phyloP scores from a whole-genome alignment of 2,329 filamentous ascomycete species.

The Trichoderma semiorbis region DNA sequence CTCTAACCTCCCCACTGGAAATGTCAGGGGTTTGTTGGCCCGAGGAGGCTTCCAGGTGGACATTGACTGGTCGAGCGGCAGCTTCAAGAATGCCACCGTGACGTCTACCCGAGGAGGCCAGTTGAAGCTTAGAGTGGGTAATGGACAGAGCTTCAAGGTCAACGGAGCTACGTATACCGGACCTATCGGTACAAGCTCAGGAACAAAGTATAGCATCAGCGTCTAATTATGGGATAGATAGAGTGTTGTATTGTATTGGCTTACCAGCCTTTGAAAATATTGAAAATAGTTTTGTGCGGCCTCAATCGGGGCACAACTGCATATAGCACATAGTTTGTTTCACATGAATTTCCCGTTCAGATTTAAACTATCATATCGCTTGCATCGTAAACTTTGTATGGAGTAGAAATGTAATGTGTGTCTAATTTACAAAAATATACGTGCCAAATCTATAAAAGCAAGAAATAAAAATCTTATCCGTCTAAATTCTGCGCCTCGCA shows the following conservation, averaged over 20 bases:
- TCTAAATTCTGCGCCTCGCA: conserved; percentile 37
- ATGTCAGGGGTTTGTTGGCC: conserved; percentile 23
- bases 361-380: neutral
- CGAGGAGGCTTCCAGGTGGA: conserved; percentile 25
- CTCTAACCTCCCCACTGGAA: conserved; percentile 22
- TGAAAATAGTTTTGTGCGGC: neutral
- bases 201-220: conserved; percentile 10
- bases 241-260: too few relatives aligned
- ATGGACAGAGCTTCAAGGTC: conserved; percentile 21
- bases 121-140: conserved; percentile 22
- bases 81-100: conserved; percentile 23
- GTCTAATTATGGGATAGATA: neutral
- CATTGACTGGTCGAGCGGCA: conserved; percentile 22
- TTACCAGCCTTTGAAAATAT: neutral
- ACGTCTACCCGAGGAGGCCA: conserved; percentile 23
- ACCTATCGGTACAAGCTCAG: conserved; percentile 6
- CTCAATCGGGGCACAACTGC: neutral
- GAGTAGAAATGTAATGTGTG: neutral
- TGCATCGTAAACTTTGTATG: neutral
- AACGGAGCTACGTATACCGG: conserved; percentile 21
- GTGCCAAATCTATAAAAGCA: neutral
- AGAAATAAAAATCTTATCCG: neutral
- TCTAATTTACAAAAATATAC: neutral
- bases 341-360: neutral
- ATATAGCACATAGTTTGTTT: neutral